Evolutionary conservation across 2,329 filamentous ascomycete genomes (phyloP), one percentile per base, ranked within the genome.

Genomic region (Diplodia intermedia): DNA sequence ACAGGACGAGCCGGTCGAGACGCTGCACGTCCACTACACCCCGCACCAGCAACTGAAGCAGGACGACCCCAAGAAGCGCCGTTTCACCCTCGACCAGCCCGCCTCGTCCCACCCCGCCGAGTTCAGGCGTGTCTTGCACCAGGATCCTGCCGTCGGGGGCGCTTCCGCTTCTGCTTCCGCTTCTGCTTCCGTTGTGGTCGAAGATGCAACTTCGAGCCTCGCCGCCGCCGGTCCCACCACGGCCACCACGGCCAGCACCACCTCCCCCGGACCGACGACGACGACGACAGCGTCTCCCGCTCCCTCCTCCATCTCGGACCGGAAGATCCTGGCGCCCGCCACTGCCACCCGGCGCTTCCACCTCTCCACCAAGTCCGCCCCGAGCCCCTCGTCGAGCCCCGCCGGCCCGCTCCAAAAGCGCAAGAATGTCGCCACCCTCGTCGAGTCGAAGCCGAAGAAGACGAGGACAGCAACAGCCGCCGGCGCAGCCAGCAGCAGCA

Each of bases 1-100:
- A 67, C 82, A 83, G 67, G 85, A 88, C 66, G 84, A 85, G 57
- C 84, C 86, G 3, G 82, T 86, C n/a, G 85, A 87, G 69, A 81
- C 82, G 26, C 77, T 86, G 82, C 85, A 82, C 61, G 72, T 73
- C 52, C 60, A 63, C 52, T 18, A 47, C 40, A 47, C 15, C 5
- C 69, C 57, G 38, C 69, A 63, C 11, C 68, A 68, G 38, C 69
- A 63, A 26, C 23, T 26, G 23, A 26, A 26, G 23, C 23, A 26
- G 18, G 69, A 68, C 5, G 66, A 68, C 54, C 52, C 57, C 29
- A 60, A 53, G 33, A 68, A 68, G 57, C 66, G 66, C 36, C 66
- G 66, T 38, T 54, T 63, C 57, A 68, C 56, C 29, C 43, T 55
- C 20, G 31, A 57, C 36, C 68, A 65, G 68, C 67, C 60, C 47